Conservation (phyloP, 1,284 basidiomycete genomes). For the Heterobasidion annosum region DNA sequence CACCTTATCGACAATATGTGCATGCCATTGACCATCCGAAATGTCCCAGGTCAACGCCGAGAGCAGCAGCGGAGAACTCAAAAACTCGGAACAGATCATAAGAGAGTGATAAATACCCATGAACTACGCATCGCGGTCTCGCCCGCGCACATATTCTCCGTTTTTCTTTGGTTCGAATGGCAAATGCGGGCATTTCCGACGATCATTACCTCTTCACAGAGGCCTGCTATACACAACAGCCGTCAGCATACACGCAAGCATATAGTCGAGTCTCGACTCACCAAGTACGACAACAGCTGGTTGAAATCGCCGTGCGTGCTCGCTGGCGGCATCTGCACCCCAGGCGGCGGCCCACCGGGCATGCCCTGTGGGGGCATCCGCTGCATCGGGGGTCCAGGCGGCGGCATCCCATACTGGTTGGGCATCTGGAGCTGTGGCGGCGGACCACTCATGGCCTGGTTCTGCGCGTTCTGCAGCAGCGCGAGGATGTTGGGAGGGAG, state of each 20-base stretch:
- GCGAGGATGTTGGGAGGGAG: slow-evolving; percentile 61
- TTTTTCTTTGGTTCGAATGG: not conserved
- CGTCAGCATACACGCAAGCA: not conserved
- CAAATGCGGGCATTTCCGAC: too few relatives aligned
- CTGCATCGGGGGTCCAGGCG: slow-evolving; percentile 6
- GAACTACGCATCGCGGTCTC: not conserved
- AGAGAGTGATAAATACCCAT: slow-evolving; percentile 1
- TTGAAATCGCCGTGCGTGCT: slow-evolving; percentile 2
- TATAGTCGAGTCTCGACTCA: not conserved
- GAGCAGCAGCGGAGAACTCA: too few relatives aligned
- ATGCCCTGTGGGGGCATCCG: slow-evolving; percentile 9
- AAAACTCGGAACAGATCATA: not conserved
- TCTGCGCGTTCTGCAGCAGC: slow-evolving; percentile 41
- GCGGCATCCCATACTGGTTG: slow-evolving; percentile 8
- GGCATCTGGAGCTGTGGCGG: slow-evolving; percentile 28
- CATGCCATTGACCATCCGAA: not conserved
- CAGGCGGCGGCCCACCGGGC: slow-evolving; percentile 22
- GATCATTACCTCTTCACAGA: slow-evolving; percentile 1
- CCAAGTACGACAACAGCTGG: slow-evolving; percentile 4
- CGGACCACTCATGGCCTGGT: slow-evolving; percentile 21
- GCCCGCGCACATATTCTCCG: not conserved
- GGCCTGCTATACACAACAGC: not conserved
- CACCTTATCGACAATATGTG: not conserved
- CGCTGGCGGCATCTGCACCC: slow-evolving; percentile 9
- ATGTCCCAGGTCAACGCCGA: too few relatives aligned